Evolutionary conservation across 805 yeast genomes (phyloP).

Genomic region (Starmerella bacillaris): DNA sequence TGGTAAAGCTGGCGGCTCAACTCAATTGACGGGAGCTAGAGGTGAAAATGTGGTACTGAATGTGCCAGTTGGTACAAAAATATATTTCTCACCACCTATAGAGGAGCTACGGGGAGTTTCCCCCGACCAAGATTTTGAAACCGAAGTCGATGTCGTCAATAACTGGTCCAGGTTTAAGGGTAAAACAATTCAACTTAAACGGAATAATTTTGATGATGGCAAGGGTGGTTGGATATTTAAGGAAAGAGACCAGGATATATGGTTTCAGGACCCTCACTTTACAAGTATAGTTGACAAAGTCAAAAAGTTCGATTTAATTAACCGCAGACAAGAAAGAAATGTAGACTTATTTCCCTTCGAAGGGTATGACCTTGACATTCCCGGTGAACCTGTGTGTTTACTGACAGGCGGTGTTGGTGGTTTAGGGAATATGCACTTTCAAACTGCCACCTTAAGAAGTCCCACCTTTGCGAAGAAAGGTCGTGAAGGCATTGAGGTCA

Average conservation of each 20-base stretch:
- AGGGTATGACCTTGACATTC: conserved; percentile 56
- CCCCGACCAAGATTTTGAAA: background rate
- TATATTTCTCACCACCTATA: conserved; percentile 38
- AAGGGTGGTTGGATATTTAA: conserved; percentile 72
- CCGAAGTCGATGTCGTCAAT: conserved; percentile 12
- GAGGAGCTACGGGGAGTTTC: conserved; percentile 9
- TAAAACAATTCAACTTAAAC: conserved; percentile 32
- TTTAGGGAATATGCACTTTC: conserved; percentile 87
- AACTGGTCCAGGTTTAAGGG: conserved; percentile 13
- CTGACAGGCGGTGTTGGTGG: conserved; percentile 86
- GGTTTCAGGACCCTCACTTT: conserved; percentile 49
- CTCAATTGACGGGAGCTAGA: conserved; percentile 69
- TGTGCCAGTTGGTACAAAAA: conserved; percentile 82
- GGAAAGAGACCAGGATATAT: conserved; percentile 57
- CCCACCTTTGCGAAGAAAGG: conserved; percentile 81
- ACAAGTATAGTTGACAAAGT: conserved; percentile 44
- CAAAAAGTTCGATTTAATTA: conserved; percentile 41
- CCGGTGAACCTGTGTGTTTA: conserved; percentile 49
- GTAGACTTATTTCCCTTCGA: conserved; percentile 58
- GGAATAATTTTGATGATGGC: conserved; percentile 49
- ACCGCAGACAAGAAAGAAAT: conserved; percentile 37
- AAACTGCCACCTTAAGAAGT: conserved; percentile 65
- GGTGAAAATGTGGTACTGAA: conserved; percentile 66
- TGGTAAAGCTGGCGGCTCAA: conserved; percentile 54
- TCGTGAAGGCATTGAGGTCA: conserved; percentile 44